A percentile compares a stretch with the other conserved stretches of the same genome.
Evolutionary conservation across 176 grass and related monocot genomes (phyloP).

Genomic region (Oryza longistaminata): DNA sequence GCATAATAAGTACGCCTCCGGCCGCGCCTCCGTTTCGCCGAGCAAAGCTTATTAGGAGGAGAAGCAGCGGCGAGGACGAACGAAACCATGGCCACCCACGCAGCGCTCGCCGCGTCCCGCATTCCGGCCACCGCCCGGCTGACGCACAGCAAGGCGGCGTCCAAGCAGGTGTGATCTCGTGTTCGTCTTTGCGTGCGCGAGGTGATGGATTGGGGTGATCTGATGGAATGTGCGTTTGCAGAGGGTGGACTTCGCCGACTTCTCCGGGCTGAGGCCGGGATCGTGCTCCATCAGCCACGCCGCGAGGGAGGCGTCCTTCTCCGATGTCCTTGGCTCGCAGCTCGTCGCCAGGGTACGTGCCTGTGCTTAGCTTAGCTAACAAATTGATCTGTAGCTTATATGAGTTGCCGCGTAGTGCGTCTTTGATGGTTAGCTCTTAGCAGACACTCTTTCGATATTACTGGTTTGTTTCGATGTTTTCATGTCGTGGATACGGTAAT

Average conservation of each 20-base stretch:
- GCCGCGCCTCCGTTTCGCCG: no score
- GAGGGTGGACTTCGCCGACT: slow-evolving; percentile 73
- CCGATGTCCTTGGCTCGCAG: slow-evolving; percentile 63
- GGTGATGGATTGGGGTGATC: not conserved
- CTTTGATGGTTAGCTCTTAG: no score
- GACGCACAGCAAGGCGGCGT: slow-evolving; percentile 51
- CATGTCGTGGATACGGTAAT: no score
- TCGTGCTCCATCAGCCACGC: slow-evolving; percentile 48
- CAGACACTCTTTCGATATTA: no score
- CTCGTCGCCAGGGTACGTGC: slow-evolving; percentile 58
- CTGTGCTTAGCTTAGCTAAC: no score
- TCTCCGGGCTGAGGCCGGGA: slow-evolving; percentile 74
- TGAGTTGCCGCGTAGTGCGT: no score
- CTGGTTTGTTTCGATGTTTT: no score
- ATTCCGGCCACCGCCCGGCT: slow-evolving; percentile 62
- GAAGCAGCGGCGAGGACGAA: no score
- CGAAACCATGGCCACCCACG: slow-evolving; percentile 75
- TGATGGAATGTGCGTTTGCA: slow-evolving; percentile 26
- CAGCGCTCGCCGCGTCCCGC: slow-evolving; percentile 81
- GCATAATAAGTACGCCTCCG: not conserved
- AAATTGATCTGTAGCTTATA: not conserved
- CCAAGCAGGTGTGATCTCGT: slow-evolving; percentile 21
- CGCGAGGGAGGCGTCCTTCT: slow-evolving; percentile 63
- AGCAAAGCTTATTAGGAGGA: no score
- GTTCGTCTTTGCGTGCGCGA: no score